Percentiles rank a stretch among this genome's conserved stretches.
Evolutionary conservation across 1,139 yeast genomes (phyloP).

Genomic region (Saccharomyces pastorianus): DNA sequence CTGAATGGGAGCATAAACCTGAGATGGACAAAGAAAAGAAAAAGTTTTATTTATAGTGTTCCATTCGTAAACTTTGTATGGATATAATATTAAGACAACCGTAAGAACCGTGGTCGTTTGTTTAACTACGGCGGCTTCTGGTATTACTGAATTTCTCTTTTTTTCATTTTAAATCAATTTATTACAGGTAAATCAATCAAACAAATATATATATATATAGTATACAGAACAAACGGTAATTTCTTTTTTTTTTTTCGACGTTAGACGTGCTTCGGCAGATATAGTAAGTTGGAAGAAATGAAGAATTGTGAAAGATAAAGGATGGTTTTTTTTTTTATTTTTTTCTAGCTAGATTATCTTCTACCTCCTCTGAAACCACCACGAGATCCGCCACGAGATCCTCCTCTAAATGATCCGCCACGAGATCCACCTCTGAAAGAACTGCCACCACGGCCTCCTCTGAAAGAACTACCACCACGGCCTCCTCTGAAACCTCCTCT

Average conservation of each 20-base stretch:
- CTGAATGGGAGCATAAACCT: conserved; percentile 93
- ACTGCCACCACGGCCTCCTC: conserved; percentile 32
- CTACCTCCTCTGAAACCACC: conserved; percentile 22
- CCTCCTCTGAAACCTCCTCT: conserved; percentile 46
- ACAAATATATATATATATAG: conserved; percentile 3
- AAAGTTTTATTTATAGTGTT: conserved; percentile 66
- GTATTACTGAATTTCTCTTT: not conserved
- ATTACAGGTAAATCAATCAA: not conserved
- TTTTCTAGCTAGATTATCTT: not conserved
- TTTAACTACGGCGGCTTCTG: not conserved
- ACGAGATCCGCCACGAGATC: conserved; percentile 21
- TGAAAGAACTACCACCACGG: conserved; percentile 35
- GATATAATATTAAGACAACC: not conserved
- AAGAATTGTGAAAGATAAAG: not conserved
- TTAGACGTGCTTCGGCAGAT: not conserved
- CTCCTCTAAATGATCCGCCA: conserved; percentile 17
- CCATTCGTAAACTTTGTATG: not conserved
- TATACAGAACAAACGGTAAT: conserved; percentile 4
- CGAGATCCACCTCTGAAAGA: conserved; percentile 22
- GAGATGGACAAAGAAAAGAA: conserved; percentile 95
- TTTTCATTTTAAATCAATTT: not conserved
- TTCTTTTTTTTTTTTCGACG: conserved; percentile 7
- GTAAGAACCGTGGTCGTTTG: not conserved
- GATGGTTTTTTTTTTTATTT: not conserved
- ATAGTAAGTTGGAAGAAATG: not conserved